Conservation (phyloP, 768 basidiomycete genomes). For the Pseudohyphozyma bogoriensis region DNA sequence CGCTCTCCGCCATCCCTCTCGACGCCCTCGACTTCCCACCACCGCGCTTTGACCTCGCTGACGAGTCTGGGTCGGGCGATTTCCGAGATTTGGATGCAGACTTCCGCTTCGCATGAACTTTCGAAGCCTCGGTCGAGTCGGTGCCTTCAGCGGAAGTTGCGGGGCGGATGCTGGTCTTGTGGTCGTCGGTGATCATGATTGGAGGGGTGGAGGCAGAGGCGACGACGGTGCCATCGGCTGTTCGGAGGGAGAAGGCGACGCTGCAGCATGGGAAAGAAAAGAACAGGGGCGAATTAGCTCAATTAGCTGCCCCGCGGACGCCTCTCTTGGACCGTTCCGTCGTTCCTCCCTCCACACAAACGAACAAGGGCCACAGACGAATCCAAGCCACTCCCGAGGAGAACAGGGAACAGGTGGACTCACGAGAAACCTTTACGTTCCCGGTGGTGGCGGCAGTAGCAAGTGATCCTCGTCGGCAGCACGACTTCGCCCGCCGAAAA, state of each 20-base stretch:
- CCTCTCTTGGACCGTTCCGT: too few relatives aligned
- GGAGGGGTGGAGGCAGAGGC: slow-evolving; percentile 73
- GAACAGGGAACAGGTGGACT: slow-evolving; percentile 16
- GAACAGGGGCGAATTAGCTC: neutral
- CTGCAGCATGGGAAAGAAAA: slow-evolving; percentile 36
- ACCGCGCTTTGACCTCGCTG: neutral
- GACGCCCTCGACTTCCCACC: neutral
- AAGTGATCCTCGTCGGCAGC: slow-evolving; percentile 89
- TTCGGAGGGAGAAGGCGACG: slow-evolving; percentile 75
- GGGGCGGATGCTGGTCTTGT: slow-evolving; percentile 54
- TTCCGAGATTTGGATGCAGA: slow-evolving; percentile 38
- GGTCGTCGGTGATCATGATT: slow-evolving; percentile 99
- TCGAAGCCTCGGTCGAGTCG: slow-evolving; percentile 9
- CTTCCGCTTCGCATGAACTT: slow-evolving; percentile 78
- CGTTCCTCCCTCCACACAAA: neutral
- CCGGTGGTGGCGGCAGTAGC: slow-evolving; percentile 96
- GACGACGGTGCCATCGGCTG: slow-evolving; percentile 65
- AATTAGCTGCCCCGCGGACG: too few relatives aligned
- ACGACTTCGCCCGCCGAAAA: slow-evolving; percentile 76
- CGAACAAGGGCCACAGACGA: too few relatives aligned
- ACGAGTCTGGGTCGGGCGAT: neutral
- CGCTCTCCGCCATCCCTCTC: slow-evolving; percentile 1
- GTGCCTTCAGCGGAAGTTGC: neutral
- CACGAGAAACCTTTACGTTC: slow-evolving; percentile 80
- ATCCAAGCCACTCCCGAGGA: too few relatives aligned